phyloP scores from a whole-genome alignment of 202 grass and related monocot genomes.

The Bolboschoenoplectus hybrid region DNA sequence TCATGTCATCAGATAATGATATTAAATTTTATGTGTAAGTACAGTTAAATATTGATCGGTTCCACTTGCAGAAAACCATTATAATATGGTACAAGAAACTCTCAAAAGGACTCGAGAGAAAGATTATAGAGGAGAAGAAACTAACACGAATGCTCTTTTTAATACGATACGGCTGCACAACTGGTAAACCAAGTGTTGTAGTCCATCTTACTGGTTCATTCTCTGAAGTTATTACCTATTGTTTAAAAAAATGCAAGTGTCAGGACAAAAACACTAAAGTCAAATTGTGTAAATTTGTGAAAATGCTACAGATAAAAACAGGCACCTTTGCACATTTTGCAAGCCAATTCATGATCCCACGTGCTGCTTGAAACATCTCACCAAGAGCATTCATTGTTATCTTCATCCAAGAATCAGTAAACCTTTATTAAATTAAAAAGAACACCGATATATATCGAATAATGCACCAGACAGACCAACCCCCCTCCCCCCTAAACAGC shows the following conservation, averaged over 20 bases:
- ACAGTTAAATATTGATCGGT: slow-evolving; percentile 2
- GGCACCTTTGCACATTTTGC: slow-evolving; percentile 90
- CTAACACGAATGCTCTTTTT: slow-evolving; percentile 79
- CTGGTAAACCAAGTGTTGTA: slow-evolving; percentile 85
- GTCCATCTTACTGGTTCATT: slow-evolving; percentile 94
- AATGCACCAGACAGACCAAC: background rate
- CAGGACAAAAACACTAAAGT: slow-evolving; percentile 1
- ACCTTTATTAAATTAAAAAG: slow-evolving; percentile 6
- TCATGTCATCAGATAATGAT: slow-evolving; percentile 26
- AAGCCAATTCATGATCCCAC: slow-evolving; percentile 91
- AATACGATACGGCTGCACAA: slow-evolving; percentile 94
- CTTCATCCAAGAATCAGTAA: slow-evolving; percentile 49
- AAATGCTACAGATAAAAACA: slow-evolving; percentile 31
- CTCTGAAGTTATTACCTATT: slow-evolving; percentile 85
- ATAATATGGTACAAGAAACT: background rate
- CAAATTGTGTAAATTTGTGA: slow-evolving; percentile 25
- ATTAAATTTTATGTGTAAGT: background rate
- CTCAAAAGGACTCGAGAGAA: slow-evolving; percentile 19
- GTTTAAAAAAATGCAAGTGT: slow-evolving; percentile 7
- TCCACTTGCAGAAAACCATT: background rate
- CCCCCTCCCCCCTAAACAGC: background rate
- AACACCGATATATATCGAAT: background rate
- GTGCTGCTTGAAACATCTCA: slow-evolving; percentile 97
- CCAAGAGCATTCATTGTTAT: slow-evolving; percentile 84
- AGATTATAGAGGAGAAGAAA: slow-evolving; percentile 36